Base-by-base conservation (phyloP, 768 basidiomycete species). In the Chalciporus pseudorubinellus region DNA sequence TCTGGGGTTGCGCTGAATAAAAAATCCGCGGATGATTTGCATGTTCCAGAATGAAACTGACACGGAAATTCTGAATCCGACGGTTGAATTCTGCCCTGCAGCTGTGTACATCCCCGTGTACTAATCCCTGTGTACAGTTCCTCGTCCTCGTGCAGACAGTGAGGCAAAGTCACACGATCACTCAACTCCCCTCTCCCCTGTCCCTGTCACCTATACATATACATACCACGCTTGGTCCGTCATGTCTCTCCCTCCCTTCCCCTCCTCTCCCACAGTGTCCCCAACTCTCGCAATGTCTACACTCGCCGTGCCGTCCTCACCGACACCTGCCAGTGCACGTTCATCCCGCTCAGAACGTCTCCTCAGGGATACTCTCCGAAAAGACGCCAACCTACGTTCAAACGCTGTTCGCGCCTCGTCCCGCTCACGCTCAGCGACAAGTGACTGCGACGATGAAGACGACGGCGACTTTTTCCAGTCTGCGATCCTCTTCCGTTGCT, bases 301-400 rank as follows among this genome's bases (percentile, higher is more conserved):
- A 4, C 34, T 36, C n/a, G 34, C n/a, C 14, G 16, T 36, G 1
- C 34, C 34, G 4, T 36, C 34, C 34, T 36, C 34, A 3, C 34
- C 34, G 6, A 36, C 34, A 4, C 22, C 44, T n/a, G n/a, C n/a
- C 44, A 51, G 56, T 42, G 44, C 64, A 2, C 73, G 76, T 44
- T 73, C 80, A 0, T 69, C 77, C 31, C 73, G 80, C 49, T 81
- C 80, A 4, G 78, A 83, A 59, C 73, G 75, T 10, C 75, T 84
- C 41, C 72, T 84, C 44, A 72, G 82, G 45, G 76, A 83, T 55
- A 76, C 83, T 10, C 75, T 84, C 47, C 72, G 78, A 42, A 82
- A 74, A 58, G 78, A 70, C 66, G 72, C 57, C 61, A 70, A 62
- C 67, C 77, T 59, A 64, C 73, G 52, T 64, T 69, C 56, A 40